Base-by-base conservation (phyloP, 371 early-diverging fungal species). In the Mycotypha africana region DNA sequence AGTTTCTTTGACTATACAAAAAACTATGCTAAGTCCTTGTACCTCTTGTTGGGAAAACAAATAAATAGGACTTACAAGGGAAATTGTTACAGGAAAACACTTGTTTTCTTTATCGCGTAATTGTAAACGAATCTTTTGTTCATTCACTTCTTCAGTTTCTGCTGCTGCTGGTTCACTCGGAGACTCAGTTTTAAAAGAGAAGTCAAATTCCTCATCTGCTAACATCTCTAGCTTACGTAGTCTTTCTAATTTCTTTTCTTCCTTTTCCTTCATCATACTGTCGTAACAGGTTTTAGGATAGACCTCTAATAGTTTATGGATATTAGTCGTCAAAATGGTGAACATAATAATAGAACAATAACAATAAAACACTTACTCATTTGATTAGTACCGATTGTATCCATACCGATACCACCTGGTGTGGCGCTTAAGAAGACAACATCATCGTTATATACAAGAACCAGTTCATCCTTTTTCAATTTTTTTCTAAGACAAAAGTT, bases 381-480 rank as follows among this genome's bases (percentile, higher is more conserved):
- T 17, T 35, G 26, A 31, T 65, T 34, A 2, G 46, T 51, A 3
- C 35, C 45, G n/a, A 40, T 25, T 10, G 47, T 21, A 31, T 16
- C 37, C 69, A 73, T 66, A 1, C 47, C 51, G 11, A 73, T 17
- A 47, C 69, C 62, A 21, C 53, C 47, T 9, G 73, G 73, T 4
- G 73, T 73, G 6, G 61, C 58, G 8, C 58, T 59, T 34, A 64
- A 11, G 31, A 62, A 62, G 1, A 73, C 58, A 2, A 47, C 45
- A 9, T 58, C 54, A 16, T 59, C 59, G 21, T 69, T 49, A 51
- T 66, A 68, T 0, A 58, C 59, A 22, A 73, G 23, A 4, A 65
- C 31, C 14, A 69, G 16, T 8, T 68, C 62, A 0, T 47, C 26
- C n/a, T 53, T 57, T 12, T 38, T 49, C 21, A 68, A 39, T 7